These are phyloP conservation scores for Aspergillus viridinutans DNA, from an alignment of 2,329 filamentous ascomycete genomes.

Conservation along the genomic window DNA sequence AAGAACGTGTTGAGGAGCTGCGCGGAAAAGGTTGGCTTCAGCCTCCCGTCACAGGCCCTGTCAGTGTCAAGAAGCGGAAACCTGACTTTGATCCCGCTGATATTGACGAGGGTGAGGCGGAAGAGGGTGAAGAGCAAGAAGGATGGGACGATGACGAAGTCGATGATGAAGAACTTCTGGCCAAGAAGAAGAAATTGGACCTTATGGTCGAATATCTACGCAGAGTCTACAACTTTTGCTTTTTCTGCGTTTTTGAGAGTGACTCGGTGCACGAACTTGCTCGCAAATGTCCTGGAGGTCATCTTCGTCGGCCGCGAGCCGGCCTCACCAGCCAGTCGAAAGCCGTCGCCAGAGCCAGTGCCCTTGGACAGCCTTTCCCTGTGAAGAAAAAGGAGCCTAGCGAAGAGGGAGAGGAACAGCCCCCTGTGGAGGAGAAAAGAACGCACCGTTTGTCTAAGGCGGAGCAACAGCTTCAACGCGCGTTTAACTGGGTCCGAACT, in stretches of 20 bases:
- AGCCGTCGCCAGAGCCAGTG: slow-evolving; percentile 79
- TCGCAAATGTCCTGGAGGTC: slow-evolving; percentile 94
- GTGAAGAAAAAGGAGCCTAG: slow-evolving; percentile 67
- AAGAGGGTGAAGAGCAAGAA: slow-evolving; percentile 76
- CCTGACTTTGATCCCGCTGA: slow-evolving; percentile 44
- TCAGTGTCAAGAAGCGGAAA: slow-evolving; percentile 52
- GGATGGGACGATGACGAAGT: slow-evolving; percentile 65
- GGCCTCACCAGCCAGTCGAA: slow-evolving; percentile 80
- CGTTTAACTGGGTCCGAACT: slow-evolving; percentile 98
- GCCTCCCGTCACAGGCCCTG: slow-evolving; percentile 47
- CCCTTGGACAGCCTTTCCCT: slow-evolving; percentile 76
- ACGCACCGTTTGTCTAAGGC: slow-evolving; percentile 69
- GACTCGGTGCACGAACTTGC: slow-evolving; percentile 95
- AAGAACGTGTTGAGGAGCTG: slow-evolving; percentile 80
- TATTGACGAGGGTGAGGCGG: slow-evolving; percentile 57
- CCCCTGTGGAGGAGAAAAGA: slow-evolving; percentile 68
- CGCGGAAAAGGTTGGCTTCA: slow-evolving; percentile 72
- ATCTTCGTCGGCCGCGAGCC: slow-evolving; percentile 83
- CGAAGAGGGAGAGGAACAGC: slow-evolving; percentile 61
- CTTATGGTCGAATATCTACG: slow-evolving; percentile 94
- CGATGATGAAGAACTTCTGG: slow-evolving; percentile 82
- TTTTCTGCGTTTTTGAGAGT: slow-evolving; percentile 98
- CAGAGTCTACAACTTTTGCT: slow-evolving; percentile 97
- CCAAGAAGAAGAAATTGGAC: slow-evolving; percentile 96
- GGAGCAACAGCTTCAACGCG: slow-evolving; percentile 87